Base-by-base conservation (phyloP, 2,329 filamentous ascomycete genomes). In the Eutypa lata region DNA sequence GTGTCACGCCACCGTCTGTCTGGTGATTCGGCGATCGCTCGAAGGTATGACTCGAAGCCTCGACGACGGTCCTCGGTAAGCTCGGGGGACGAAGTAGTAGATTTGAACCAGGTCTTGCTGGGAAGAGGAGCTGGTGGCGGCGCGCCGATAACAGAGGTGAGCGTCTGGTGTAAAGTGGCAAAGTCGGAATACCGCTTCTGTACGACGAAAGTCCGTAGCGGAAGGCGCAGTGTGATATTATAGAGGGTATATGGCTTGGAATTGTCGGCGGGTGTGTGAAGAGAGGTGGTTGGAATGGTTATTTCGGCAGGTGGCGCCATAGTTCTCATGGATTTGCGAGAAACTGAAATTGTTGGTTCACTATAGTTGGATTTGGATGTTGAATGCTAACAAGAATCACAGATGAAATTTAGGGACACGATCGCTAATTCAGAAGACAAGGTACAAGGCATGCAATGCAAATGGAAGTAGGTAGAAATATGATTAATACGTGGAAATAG, bases 151-250 rank as follows among this genome's bases (percentile, higher is more conserved):
- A 83, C 75, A 40, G 79, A 73, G 19, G 77, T 76, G 8, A 95
- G 79, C 3, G 80, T 72, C 28, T 75, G 69, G 72, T 94, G 83
- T 16, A 95, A 83, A 46, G 77, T 69, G 51, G 76, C 75, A 66
- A 94, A 94, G 67, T 94, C 90, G 50, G 86, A 90, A 76, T 93
- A 95, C 63, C 90, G 88, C 71, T 92, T 93, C 64, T 86, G 84
- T 5, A 91, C 78, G 58, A 88, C 86, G 62, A 87, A 89, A 4
- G 88, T 88, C 47, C 88, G 84, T 14, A 93, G 80, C 0, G 90
- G 89, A 1, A 91, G 84, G 48, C 88, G 85, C 54, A 94, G 78
- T 21, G 84, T 86, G 69, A 92, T 87, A 69, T 90, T 89, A 76
- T 92, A 93, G 58, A 87, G 80, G 0, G 89, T 92, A 70, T 84